Evolutionary conservation across 2,329 filamentous ascomycete genomes (phyloP).

Genomic region (Diatrype stigma): DNA sequence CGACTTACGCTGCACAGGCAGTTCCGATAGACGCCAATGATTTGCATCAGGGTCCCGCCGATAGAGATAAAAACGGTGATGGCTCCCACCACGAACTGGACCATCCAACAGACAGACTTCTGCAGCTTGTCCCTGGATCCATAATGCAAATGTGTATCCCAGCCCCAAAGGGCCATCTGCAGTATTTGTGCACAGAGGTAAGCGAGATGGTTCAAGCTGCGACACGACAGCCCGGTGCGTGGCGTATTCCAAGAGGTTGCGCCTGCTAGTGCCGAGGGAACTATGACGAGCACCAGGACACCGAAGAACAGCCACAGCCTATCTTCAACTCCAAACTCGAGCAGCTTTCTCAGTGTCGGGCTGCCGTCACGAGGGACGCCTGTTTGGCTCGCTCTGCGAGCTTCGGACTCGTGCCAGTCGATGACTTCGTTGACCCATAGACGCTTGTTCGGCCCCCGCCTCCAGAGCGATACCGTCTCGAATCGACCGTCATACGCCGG

Average conservation of each 20-base stretch:
- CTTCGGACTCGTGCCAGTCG: slow-evolving; percentile 16
- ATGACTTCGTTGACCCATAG: slow-evolving; percentile 27
- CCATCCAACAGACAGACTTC: slow-evolving; percentile 26
- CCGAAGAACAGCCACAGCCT: slow-evolving; percentile 17
- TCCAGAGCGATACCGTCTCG: slow-evolving; percentile 28
- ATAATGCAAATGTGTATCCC: slow-evolving; percentile 21
- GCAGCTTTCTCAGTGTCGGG: too few relatives aligned
- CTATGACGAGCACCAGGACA: slow-evolving; percentile 19
- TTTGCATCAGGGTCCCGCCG: slow-evolving; percentile 25
- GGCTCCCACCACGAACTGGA: slow-evolving; percentile 26
- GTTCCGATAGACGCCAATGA: slow-evolving; percentile 24
- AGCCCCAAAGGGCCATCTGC: slow-evolving; percentile 26
- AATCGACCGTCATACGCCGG: slow-evolving; percentile 25
- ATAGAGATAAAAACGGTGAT: slow-evolving; percentile 25
- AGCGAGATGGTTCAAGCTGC: slow-evolving; percentile 29
- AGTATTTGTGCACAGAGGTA: slow-evolving; percentile 29
- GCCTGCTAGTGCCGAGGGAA: slow-evolving; percentile 28
- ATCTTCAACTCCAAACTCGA: slow-evolving; percentile 12
- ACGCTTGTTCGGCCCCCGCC: slow-evolving; percentile 27
- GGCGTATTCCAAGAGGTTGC: slow-evolving; percentile 31
- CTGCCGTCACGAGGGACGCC: too few relatives aligned
- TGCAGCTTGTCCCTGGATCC: slow-evolving; percentile 18
- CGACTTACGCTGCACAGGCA: slow-evolving; percentile 25
- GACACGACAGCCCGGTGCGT: slow-evolving; percentile 26
- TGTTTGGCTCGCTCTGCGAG: too few relatives aligned